Conservation (phyloP, 2,329 filamentous ascomycete genomes). For the Phaeosphaeria sp. region DNA sequence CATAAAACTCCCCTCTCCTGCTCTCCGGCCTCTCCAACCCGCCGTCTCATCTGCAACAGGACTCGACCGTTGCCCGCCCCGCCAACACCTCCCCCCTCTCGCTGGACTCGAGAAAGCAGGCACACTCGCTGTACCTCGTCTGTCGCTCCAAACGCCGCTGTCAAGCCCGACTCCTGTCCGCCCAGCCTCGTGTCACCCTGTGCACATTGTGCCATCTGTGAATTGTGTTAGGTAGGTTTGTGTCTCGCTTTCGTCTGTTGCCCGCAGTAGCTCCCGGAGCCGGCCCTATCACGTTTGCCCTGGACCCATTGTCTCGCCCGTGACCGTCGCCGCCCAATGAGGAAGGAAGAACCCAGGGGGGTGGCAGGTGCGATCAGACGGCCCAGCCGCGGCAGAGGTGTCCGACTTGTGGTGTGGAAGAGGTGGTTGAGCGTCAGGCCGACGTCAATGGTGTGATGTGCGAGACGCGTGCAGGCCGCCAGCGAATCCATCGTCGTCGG, state of each 20-base stretch:
- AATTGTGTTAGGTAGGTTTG: slow-evolving; percentile 38
- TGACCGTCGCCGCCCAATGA: slow-evolving; percentile 1
- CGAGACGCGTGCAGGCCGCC: background rate
- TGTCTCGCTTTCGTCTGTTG: slow-evolving; percentile 18
- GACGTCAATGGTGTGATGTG: background rate
- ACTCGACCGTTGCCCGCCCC: slow-evolving; percentile 30
- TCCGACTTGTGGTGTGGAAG: background rate
- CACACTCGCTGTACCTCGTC: slow-evolving; percentile 36
- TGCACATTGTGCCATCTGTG: slow-evolving; percentile 25
- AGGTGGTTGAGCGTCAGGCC: background rate
- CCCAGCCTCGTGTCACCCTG: slow-evolving; percentile 36
- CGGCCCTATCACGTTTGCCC: background rate
- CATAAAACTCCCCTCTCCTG: slow-evolving; percentile 47
- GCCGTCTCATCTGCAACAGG: slow-evolving; percentile 45
- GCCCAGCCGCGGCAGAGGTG: slow-evolving; percentile 1
- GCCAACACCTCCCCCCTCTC: slow-evolving; percentile 28
- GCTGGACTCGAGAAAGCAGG: slow-evolving; percentile 41
- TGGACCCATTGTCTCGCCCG: background rate
- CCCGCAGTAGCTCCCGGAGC: background rate
- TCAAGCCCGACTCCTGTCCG: slow-evolving; percentile 28
- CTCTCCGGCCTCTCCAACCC: slow-evolving; percentile 40
- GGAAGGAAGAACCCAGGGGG: background rate
- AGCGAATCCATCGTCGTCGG: background rate
- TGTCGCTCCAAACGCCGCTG: slow-evolving; percentile 52
- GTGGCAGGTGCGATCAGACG: background rate